Base-by-base conservation (phyloP, 768 basidiomycete genomes). In the Calocybe indica region DNA sequence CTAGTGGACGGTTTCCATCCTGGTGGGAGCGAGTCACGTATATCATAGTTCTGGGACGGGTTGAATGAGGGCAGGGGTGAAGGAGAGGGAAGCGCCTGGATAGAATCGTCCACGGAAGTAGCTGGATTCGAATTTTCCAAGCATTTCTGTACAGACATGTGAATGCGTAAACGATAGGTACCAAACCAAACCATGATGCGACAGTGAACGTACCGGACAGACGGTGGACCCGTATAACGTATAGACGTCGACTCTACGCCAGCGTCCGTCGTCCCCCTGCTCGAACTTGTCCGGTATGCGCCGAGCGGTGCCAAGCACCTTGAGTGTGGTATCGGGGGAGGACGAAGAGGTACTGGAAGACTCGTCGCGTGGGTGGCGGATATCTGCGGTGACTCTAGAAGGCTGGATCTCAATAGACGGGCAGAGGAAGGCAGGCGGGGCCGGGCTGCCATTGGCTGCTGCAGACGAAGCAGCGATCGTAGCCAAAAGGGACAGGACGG, bases 191-290 rank as follows among this genome's bases (percentile, higher is more conserved):
- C 11, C 29, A 15, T 2, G 14, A 35, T 7, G 33, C 42, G 22
- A 51, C 37, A 38, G 38, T 31, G 13, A 46, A 69, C 80, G 68
- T 56, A 79, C 79, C n/a, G 66, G 50, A 58, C 83, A 77, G 35
- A 83, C 69, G 10, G 81, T 78, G n/a, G 80, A 82, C n/a, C 87
- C 86, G 55, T 82, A 86, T 35, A 87, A 64, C 9, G 80, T 76
- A 66, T 82, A 88, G 28, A 59, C 54, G 7, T 69, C 65, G 2
- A 75, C 69, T 59, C 71, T 78, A 37, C 74, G 72, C 84, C 84
- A 87, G 46, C 67, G 54, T 4, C 75, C 78, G 66, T 84, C 81
- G 8, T 62, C 34, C n/a, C 68, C 78, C 53, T 69, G 58, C 35
- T 68, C 63, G 59, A 73, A 88, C 57, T 66, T 79, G 57, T 77